Percentiles rank a stretch among this genome's conserved stretches.
Conservation (phyloP, 805 yeast species). For the Metschnikowia peoriensis region DNA sequence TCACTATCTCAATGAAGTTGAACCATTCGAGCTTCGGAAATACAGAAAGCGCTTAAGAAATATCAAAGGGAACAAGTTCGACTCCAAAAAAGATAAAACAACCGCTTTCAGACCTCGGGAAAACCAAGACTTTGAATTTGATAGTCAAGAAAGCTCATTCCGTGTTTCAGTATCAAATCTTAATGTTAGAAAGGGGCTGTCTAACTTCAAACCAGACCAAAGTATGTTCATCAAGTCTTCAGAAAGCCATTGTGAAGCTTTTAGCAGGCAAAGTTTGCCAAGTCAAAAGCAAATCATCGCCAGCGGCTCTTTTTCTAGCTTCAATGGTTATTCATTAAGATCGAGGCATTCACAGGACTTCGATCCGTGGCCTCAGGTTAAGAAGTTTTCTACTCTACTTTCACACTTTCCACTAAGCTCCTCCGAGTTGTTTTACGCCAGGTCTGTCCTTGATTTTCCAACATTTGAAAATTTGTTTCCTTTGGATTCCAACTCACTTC, state of each 20-base stretch:
- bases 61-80: background rate
- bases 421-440: constrained; percentile 1
- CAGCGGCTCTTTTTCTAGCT: background rate
- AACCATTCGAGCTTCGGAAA: background rate
- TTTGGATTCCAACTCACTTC: background rate
- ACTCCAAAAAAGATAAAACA: background rate
- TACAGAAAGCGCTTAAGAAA: background rate
- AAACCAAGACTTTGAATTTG: no score
- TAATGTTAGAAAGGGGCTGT: background rate
- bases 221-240: background rate
- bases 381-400: background rate
- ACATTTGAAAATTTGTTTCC: constrained; percentile 1
- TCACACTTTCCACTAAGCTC: constrained; percentile 4
- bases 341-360: background rate
- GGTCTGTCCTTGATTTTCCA: background rate
- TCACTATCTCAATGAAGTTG: background rate
- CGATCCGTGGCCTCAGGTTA: background rate
- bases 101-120: background rate
- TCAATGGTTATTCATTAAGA: background rate
- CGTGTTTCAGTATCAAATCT: no score
- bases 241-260: background rate
- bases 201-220: no score
- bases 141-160: background rate
- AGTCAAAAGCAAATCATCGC: background rate
- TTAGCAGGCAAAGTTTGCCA: background rate